phyloP scores from a whole-genome alignment of 768 basidiomycete species.

The Naganishia randhawae region DNA sequence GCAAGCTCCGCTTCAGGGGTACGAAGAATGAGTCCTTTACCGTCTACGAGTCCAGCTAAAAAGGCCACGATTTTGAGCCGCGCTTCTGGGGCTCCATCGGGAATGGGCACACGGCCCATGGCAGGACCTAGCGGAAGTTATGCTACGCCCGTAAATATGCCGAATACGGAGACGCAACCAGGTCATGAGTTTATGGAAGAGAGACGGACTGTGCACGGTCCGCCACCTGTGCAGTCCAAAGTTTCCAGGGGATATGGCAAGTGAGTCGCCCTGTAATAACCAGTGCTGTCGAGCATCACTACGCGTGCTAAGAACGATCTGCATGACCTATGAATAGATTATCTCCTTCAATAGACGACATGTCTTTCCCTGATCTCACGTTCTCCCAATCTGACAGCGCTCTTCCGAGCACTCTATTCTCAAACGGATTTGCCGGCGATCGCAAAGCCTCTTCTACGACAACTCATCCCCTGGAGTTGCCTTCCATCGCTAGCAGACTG shows the following conservation, averaged over 20 bases:
- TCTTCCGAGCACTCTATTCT: background rate
- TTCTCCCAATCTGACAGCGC: slow-evolving; percentile 16
- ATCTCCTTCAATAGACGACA: slow-evolving; percentile 24
- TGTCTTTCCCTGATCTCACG: slow-evolving; percentile 24
- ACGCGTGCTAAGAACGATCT: background rate
- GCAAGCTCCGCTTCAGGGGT: background rate
- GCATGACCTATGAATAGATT: background rate
- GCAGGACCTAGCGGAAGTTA: background rate
- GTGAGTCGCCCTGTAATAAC: background rate
- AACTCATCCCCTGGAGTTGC: slow-evolving; percentile 18
- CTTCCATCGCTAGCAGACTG: slow-evolving; percentile 27
- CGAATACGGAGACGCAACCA: background rate
- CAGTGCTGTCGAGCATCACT: background rate
- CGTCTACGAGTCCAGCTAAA: slow-evolving; percentile 11
- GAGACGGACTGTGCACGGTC: background rate
- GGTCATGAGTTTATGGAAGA: slow-evolving; percentile 1
- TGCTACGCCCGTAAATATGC: background rate
- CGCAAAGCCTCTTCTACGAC: background rate
- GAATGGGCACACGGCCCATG: background rate
- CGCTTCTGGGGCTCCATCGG: background rate
- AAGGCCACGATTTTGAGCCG: slow-evolving; percentile 12
- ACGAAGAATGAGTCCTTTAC: slow-evolving; percentile 21
- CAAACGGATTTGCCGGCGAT: background rate
- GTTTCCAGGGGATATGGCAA: slow-evolving; percentile 7
- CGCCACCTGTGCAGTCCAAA: slow-evolving; percentile 12